These are phyloP conservation scores for Parietaria judaica DNA, from an alignment of 306 rosid genomes.

Conservation along the genomic window DNA sequence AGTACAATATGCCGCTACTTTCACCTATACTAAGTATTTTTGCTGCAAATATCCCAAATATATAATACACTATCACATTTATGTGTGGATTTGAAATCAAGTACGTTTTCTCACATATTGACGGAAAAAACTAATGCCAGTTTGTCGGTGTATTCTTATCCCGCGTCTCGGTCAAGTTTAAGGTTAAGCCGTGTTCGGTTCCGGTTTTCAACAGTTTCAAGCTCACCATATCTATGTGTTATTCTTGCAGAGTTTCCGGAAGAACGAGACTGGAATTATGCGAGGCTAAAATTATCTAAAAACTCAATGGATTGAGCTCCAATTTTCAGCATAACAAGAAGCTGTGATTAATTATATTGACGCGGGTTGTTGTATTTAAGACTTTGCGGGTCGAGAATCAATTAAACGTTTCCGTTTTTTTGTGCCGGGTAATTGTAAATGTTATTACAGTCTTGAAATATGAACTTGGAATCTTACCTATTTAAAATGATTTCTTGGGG, in stretches of 20 bases:
- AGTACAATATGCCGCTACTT: no score
- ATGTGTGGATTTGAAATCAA: no score
- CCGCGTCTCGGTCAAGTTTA: not conserved
- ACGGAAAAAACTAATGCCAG: no score
- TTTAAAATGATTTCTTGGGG: conserved; percentile 1
- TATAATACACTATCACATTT: no score
- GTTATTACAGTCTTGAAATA: conserved; percentile 10
- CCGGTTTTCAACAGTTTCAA: not conserved
- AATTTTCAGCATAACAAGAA: conserved; percentile 14
- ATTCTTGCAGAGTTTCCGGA: conserved; percentile 18
- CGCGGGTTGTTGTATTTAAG: conserved; percentile 20
- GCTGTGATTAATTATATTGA: conserved; percentile 13
- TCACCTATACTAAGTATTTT: no score
- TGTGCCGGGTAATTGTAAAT: conserved; percentile 16
- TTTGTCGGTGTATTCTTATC: no score
- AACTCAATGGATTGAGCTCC: conserved; percentile 16
- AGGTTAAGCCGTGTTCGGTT: not conserved
- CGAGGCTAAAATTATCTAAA: conserved; percentile 13
- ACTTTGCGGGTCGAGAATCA: conserved; percentile 21
- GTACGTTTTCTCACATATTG: no score
- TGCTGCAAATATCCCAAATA: no score
- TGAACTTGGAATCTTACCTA: conserved; percentile 23
- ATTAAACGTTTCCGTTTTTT: conserved; percentile 15
- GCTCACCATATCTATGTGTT: not conserved
- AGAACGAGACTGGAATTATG: conserved; percentile 23